Percentiles rank a stretch among this genome's conserved stretches.
Evolutionary conservation across 768 basidiomycete species (phyloP).

Genomic region (Pleurotus cornucopiae): DNA sequence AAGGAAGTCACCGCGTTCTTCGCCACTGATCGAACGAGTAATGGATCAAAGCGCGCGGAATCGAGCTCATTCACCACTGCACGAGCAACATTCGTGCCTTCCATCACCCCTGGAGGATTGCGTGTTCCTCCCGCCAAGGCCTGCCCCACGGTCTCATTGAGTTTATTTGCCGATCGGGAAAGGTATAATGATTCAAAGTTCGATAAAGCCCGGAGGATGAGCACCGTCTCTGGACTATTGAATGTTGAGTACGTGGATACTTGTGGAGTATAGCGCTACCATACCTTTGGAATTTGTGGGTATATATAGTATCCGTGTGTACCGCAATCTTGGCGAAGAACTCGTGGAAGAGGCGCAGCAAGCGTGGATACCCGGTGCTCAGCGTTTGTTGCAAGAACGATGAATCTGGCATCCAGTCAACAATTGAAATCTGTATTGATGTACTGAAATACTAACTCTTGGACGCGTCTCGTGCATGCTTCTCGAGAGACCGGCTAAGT

Average conservation of each 20-base stretch:
- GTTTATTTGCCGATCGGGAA: conserved; percentile 72
- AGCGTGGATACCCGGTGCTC: conserved; percentile 78
- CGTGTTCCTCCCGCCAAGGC: conserved; percentile 72
- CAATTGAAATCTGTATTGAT: background rate
- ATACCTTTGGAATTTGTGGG: conserved; percentile 79
- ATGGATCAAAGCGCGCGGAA: conserved; percentile 87
- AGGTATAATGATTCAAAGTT: conserved; percentile 88
- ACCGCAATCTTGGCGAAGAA: conserved; percentile 95
- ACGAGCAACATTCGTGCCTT: conserved; percentile 76
- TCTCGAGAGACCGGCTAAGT: conserved; percentile 76
- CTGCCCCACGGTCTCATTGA: conserved; percentile 79
- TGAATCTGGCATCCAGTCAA: conserved; percentile 53
- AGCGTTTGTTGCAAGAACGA: conserved; percentile 89
- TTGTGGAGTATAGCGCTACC: background rate
- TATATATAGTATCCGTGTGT: conserved; percentile 93
- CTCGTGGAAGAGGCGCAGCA: conserved; percentile 91
- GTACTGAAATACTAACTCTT: conserved; percentile 46
- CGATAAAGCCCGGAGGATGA: conserved; percentile 79
- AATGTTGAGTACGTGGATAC: no score
- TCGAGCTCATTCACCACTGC: conserved; percentile 88
- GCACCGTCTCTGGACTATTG: conserved; percentile 83
- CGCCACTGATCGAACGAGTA: conserved; percentile 77
- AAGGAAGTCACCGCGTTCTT: conserved; percentile 65
- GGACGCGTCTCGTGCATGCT: conserved; percentile 72
- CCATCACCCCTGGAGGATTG: conserved; percentile 65